Evolutionary conservation across 106 monocot genomes (phyloP), one percentile per base, ranked within the genome.

Genomic region (Xerophyta viscosa): DNA sequence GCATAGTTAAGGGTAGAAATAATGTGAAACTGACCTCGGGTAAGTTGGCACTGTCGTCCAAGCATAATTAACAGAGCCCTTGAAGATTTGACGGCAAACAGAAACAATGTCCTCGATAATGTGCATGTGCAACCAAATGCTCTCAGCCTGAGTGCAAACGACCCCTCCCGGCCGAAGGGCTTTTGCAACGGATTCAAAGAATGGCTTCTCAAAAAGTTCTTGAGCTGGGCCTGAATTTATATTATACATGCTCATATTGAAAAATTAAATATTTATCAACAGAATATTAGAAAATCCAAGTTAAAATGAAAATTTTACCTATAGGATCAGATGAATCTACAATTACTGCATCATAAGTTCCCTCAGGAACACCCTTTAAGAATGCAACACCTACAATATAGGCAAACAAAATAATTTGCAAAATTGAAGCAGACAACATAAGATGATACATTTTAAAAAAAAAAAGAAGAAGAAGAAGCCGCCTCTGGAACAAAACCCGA

Each of bases 111-210:
- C 83, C 42, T 87, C 92, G 9, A 93, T 93, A 37, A 87, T 87
- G 49, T 93, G 87, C 92, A 93, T 87, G 55, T 93, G 87, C 14
- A 93, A 62, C 92, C 92, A 93, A 56, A 93, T 93, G 74, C 92
- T 92, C 74, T 92, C 92, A 30, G 92, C 92, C 19, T 92, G 92
- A 0, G 92, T 87, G 74, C 87, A 92, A 3, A 92, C 71, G 12
- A 93, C 92, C 0, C 92, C 92, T 6, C 92, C 87, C 18, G 92
- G 87, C 12, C 87, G 71, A 24, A 93, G 83, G 36, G 87, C 83
- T 50, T 60, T 74, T 20, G 77, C 80, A 21, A 93, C 77, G 13
- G 71, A 87, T 46, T 93, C 74, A 61, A 93, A 93, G 71, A 93
- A 93, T 6, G 92, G 92, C 61, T 93, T 93, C 69, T 93, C 80